These are phyloP conservation scores for Pholiota molesta DNA, from an alignment of 768 basidiomycete species.

Conservation along the genomic window DNA sequence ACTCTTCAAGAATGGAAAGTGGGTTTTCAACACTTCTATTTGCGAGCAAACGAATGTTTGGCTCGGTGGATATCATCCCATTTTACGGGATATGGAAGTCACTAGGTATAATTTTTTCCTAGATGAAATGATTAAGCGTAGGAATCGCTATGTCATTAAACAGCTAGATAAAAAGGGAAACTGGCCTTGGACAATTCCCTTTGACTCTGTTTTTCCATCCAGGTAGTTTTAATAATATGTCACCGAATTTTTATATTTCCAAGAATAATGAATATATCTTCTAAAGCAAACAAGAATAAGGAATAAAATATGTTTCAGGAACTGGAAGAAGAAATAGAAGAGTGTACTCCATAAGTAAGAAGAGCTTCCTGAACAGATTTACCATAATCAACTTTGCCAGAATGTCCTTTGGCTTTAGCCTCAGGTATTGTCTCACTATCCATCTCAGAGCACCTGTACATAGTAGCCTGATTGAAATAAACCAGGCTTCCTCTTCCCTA, in stretches of 20 bases:
- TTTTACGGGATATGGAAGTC: slow-evolving; percentile 31
- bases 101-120: slow-evolving; percentile 34
- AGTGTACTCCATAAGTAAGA: not conserved
- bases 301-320: too few species aligned
- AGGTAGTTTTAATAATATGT: too few species aligned
- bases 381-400: not conserved
- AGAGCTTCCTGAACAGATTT: not conserved
- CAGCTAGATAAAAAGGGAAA: not conserved
- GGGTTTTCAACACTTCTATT: slow-evolving; percentile 35
- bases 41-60: slow-evolving; percentile 40
- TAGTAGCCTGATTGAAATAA: slow-evolving; percentile 26
- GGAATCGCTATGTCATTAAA: slow-evolving; percentile 13
- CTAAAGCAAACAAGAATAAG: too few species aligned
- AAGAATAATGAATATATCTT: too few species aligned
- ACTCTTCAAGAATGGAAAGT: slow-evolving; percentile 18
- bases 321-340: too few species aligned
- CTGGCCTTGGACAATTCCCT: slow-evolving; percentile 13
- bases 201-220: not conserved
- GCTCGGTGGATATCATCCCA: slow-evolving; percentile 31
- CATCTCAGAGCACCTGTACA: slow-evolving; percentile 22
- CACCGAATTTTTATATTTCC: too few species aligned
- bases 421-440: slow-evolving; percentile 8
- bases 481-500: slow-evolving; percentile 26
- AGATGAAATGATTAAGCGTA: slow-evolving; percentile 34
- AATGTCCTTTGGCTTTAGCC: not conserved